Percentiles rank a stretch among this genome's conserved stretches.
Conservation (phyloP, 106 monocot species). For the Amphibolis antarctica region DNA sequence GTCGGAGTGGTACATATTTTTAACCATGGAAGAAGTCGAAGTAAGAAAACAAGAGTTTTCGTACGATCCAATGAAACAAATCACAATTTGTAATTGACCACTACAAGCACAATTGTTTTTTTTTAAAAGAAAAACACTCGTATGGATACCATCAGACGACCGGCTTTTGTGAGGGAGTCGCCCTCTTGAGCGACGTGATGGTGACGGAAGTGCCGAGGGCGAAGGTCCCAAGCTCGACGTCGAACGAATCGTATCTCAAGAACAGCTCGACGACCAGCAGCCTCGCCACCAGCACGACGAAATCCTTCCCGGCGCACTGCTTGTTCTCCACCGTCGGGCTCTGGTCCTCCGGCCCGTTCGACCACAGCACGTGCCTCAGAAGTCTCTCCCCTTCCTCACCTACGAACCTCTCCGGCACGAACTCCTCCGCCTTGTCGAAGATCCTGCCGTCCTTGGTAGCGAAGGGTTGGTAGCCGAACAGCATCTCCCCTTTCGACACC, state of each 20-base stretch:
- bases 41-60: no score
- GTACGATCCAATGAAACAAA: no score
- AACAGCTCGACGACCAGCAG: constrained; percentile 15
- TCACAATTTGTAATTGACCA: no score
- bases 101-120: no score
- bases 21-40: no score
- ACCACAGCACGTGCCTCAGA: constrained; percentile 66
- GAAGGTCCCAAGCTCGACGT: constrained; percentile 39
- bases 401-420: constrained; percentile 63
- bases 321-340: constrained; percentile 11
- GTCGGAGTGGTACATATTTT: no score
- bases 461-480: constrained; percentile 87
- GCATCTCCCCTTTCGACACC: constrained; percentile 52
- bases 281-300: constrained; percentile 7
- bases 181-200: constrained; percentile 18
- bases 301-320: constrained; percentile 20
- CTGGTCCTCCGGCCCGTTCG: constrained; percentile 18
- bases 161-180: no score
- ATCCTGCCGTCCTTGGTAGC: constrained; percentile 73
- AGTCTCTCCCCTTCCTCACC: constrained; percentile 41
- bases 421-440: constrained; percentile 58
- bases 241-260: constrained; percentile 55
- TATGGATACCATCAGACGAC: no score
- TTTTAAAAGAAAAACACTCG: no score
- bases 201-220: constrained; percentile 10